Conservation (phyloP, 257 asterid genomes). For the Linaria vulgaris region DNA sequence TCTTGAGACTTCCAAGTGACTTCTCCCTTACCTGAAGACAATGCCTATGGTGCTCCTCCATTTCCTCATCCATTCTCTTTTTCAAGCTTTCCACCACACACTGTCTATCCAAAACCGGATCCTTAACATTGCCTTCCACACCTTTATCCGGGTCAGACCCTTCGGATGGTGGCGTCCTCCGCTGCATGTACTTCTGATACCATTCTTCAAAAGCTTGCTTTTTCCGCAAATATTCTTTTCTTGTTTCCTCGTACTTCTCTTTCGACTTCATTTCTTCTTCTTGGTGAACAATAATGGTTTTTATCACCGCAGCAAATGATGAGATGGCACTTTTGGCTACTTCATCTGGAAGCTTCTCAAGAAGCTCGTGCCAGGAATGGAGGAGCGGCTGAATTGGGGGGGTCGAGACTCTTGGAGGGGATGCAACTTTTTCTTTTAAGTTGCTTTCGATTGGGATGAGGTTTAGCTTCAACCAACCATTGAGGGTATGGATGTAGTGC, state of each 20-base stretch:
- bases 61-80: slow-evolving; percentile 76
- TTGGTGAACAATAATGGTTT: slow-evolving; percentile 71
- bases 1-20: slow-evolving; percentile 68
- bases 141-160: slow-evolving; percentile 39
- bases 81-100: slow-evolving; percentile 70
- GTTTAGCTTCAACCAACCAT: slow-evolving; percentile 81
- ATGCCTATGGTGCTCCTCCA: slow-evolving; percentile 70
- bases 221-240: slow-evolving; percentile 69
- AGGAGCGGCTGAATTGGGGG: slow-evolving; percentile 87
- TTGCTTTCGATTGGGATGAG: slow-evolving; percentile 83
- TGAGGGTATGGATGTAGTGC: slow-evolving; percentile 58
- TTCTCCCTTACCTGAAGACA: slow-evolving; percentile 91
- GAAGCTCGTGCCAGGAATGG: slow-evolving; percentile 75
- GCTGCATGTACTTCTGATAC: slow-evolving; percentile 68
- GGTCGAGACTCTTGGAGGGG: slow-evolving; percentile 53
- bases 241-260: slow-evolving; percentile 82
- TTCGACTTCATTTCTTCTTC: slow-evolving; percentile 88
- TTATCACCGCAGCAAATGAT: slow-evolving; percentile 80
- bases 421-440: slow-evolving; percentile 64
- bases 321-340: slow-evolving; percentile 73
- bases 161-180: slow-evolving; percentile 36
- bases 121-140: slow-evolving; percentile 42
- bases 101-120: slow-evolving; percentile 64
- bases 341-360: slow-evolving; percentile 92
- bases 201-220: slow-evolving; percentile 81